Conservation (phyloP, 768 basidiomycete genomes). For the Boletus rubescentipes region DNA sequence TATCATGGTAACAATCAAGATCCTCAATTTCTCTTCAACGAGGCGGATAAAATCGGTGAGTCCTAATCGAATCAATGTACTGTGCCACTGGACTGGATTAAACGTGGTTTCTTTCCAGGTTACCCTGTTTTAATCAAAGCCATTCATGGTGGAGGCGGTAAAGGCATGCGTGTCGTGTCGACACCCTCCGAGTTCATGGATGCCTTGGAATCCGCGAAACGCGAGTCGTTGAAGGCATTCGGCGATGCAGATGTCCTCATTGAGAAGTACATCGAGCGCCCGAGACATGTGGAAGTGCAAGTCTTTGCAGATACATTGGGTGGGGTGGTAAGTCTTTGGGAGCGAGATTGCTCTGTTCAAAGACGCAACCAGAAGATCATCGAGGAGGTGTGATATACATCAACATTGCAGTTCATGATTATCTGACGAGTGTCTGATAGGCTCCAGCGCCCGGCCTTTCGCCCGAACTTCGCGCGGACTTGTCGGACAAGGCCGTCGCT, state of each 20-base stretch:
- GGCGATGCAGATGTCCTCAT: constrained; percentile 85
- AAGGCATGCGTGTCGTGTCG: constrained; percentile 87
- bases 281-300: constrained; percentile 93
- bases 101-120: constrained; percentile 39
- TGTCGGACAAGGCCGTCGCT: constrained; percentile 85
- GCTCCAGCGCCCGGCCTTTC: constrained; percentile 90
- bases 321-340: constrained; percentile 92
- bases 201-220: constrained; percentile 80
- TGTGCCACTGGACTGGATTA: background rate
- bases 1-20: constrained; percentile 88
- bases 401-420: background rate
- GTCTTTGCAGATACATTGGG: constrained; percentile 85
- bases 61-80: background rate
- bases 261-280: constrained; percentile 85
- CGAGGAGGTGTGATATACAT: constrained; percentile 58
- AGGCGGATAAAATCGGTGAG: constrained; percentile 70
- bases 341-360: constrained; percentile 91
- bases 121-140: constrained; percentile 96
- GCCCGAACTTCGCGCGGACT: constrained; percentile 71
- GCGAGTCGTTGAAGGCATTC: constrained; percentile 86
- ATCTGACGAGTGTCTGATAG: constrained; percentile 33
- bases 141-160: constrained; percentile 94
- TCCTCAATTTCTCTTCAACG: constrained; percentile 60
- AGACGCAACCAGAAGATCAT: constrained; percentile 94
- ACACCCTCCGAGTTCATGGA: constrained; percentile 71